A percentile compares a stretch with the other conserved stretches of the same genome.
These are phyloP conservation scores for Boletus sp. DNA, from an alignment of 768 basidiomycete species.

Conservation along the genomic window DNA sequence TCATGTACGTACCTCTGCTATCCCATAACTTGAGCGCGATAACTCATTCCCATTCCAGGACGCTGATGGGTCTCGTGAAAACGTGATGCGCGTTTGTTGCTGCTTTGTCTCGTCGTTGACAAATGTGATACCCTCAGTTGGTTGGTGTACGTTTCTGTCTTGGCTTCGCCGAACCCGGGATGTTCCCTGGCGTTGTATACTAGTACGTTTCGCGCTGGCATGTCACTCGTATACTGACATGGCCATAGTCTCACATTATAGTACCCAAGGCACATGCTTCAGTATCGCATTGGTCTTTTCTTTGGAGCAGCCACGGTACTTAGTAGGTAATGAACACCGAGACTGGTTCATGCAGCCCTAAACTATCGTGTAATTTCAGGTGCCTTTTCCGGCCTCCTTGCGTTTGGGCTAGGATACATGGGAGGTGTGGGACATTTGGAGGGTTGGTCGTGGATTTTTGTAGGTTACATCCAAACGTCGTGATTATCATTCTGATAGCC, in stretches of 20 bases:
- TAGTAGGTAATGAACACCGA: slow-evolving; percentile 37
- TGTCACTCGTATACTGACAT: neutral
- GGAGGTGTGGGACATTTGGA: slow-evolving; percentile 41
- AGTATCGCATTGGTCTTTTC: slow-evolving; percentile 61
- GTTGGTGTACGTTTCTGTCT: slow-evolving; percentile 57
- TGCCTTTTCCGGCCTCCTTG: slow-evolving; percentile 60
- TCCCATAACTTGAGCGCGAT: neutral
- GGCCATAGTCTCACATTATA: slow-evolving; percentile 54
- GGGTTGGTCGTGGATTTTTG: slow-evolving; percentile 73
- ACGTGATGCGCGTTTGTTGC: slow-evolving; percentile 36
- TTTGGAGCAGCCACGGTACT: slow-evolving; percentile 64
- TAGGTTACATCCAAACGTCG: slow-evolving; percentile 25
- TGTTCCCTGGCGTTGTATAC: slow-evolving; percentile 74
- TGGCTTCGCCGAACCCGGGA: slow-evolving; percentile 65
- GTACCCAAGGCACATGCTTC: slow-evolving; percentile 64
- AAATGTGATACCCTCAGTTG: slow-evolving; percentile 49
- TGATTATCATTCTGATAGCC: neutral
- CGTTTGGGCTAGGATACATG: slow-evolving; percentile 56
- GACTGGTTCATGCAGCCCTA: fast-evolving
- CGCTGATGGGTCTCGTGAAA: slow-evolving; percentile 65
- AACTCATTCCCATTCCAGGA: slow-evolving; percentile 36
- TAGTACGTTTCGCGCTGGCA: slow-evolving; percentile 44
- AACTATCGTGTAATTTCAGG: slow-evolving; percentile 18
- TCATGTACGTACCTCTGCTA: slow-evolving; percentile 43
- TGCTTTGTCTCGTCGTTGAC: neutral